Evolutionary conservation across 371 early-diverging fungal genomes (phyloP).

Genomic region (Circinella umbellata): DNA sequence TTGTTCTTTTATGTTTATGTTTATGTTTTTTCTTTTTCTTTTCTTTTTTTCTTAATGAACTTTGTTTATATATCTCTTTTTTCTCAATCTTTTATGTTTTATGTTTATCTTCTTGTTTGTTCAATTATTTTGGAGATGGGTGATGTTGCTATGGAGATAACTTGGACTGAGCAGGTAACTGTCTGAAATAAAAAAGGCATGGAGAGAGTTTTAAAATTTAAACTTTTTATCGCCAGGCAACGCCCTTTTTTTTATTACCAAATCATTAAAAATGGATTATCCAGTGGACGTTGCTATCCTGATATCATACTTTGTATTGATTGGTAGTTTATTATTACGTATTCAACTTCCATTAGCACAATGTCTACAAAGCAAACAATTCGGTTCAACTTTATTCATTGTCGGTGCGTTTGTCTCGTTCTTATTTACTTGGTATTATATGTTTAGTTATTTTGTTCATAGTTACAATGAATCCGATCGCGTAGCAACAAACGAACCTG

Average conservation of each 20-base stretch:
- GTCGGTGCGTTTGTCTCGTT: constrained; percentile 26
- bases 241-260: too few species aligned
- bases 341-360: constrained; percentile 20
- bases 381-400: constrained; percentile 16
- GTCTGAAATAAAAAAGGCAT: too few species aligned
- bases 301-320: constrained; percentile 40
- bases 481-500: background rate
- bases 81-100: background rate
- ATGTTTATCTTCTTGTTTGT: background rate
- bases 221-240: too few species aligned
- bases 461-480: constrained; percentile 34
- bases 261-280: constrained; percentile 27
- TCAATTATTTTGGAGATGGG: background rate
- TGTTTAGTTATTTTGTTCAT: constrained; percentile 38
- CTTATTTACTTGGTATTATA: constrained; percentile 42
- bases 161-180: too few species aligned
- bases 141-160: too few species aligned
- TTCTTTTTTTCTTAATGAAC: background rate
- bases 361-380: constrained; percentile 1
- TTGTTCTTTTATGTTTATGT: background rate
- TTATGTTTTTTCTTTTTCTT: background rate
- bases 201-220: too few species aligned
- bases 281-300: constrained; percentile 40
- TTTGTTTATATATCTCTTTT: background rate
- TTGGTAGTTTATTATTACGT: constrained; percentile 31